Evolutionary conservation across 352 stramenopile species (phyloP).

Genomic region (Globisporangium heterothallicum): DNA sequence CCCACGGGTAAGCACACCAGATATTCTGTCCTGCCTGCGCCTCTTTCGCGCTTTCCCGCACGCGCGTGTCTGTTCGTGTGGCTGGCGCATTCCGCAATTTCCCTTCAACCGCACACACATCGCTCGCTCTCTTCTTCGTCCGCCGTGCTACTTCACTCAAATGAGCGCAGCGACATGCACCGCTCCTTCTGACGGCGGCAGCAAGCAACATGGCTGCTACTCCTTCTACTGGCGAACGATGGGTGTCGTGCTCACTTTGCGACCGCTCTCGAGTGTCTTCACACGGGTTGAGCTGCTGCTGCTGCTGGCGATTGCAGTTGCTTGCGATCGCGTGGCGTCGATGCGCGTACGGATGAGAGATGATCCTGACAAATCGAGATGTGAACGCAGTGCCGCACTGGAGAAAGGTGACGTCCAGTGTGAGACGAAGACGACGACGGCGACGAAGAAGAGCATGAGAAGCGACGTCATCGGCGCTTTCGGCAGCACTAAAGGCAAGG

Average conservation of each 20-base stretch:
- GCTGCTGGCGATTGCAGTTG: slow-evolving; percentile 13
- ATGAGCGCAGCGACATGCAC: neutral
- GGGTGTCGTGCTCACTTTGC: neutral
- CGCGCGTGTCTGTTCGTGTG: neutral
- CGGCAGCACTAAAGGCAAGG: neutral
- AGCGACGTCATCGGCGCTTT: neutral
- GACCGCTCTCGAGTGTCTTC: slow-evolving; percentile 17
- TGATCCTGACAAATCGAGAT: neutral
- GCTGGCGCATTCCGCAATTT: slow-evolving; percentile 8
- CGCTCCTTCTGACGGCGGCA: too few species aligned
- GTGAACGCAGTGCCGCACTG: neutral
- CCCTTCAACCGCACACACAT: slow-evolving; percentile 1
- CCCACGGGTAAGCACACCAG: too few species aligned
- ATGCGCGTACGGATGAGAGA: neutral
- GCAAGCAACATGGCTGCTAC: neutral
- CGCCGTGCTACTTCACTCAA: too few species aligned
- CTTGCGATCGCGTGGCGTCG: slow-evolving; percentile 1
- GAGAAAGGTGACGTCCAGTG: neutral
- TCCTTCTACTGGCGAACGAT: slow-evolving; percentile 12
- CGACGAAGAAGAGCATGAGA: neutral
- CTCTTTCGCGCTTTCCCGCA: neutral
- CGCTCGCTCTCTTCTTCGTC: too few species aligned
- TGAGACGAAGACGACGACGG: neutral
- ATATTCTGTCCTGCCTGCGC: too few species aligned
- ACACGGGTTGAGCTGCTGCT: slow-evolving; percentile 13